Conservation (phyloP, 2,329 filamentous ascomycete genomes). For the Trichoderma sp. region DNA sequence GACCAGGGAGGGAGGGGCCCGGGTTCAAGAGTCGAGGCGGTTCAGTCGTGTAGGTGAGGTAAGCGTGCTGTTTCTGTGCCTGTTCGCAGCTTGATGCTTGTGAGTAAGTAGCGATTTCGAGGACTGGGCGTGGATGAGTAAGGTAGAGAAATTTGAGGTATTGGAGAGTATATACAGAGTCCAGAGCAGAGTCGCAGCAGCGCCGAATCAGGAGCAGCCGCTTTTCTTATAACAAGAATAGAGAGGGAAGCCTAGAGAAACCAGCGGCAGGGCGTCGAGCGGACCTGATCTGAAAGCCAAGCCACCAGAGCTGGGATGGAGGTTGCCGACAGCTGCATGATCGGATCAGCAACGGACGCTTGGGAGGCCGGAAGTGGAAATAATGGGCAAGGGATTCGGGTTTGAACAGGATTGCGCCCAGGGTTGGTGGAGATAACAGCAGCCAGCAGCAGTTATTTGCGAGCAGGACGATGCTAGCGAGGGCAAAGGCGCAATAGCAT, state of each 20-base stretch:
- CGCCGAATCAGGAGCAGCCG: not conserved
- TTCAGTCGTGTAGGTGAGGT: not conserved
- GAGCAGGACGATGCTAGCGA: not conserved
- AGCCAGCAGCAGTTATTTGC: slow-evolving; percentile 9
- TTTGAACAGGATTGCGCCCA: slow-evolving; percentile 16
- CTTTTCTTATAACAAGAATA: not conserved
- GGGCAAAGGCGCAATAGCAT: too few relatives aligned
- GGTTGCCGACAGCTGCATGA: slow-evolving; percentile 18
- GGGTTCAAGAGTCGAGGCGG: not conserved
- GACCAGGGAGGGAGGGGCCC: slow-evolving; percentile 4
- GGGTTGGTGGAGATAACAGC: slow-evolving; percentile 19
- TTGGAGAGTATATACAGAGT: not conserved
- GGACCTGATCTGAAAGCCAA: slow-evolving; percentile 2
- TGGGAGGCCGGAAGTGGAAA: not conserved
- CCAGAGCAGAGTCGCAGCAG: not conserved
- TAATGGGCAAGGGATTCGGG: slow-evolving; percentile 24
- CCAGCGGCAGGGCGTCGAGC: slow-evolving; percentile 16
- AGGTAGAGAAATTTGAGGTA: not conserved
- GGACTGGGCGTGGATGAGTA: not conserved
- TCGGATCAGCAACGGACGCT: slow-evolving; percentile 3
- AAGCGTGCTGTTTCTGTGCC: too few relatives aligned
- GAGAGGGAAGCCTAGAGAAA: not conserved
- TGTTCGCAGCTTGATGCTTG: too few relatives aligned
- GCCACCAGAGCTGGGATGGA: slow-evolving; percentile 14
- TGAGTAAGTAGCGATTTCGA: too few relatives aligned